phyloP scores from a whole-genome alignment of 225 moss, liverwort and hornwort genomes.

The Antitrichia curtipendula region DNA sequence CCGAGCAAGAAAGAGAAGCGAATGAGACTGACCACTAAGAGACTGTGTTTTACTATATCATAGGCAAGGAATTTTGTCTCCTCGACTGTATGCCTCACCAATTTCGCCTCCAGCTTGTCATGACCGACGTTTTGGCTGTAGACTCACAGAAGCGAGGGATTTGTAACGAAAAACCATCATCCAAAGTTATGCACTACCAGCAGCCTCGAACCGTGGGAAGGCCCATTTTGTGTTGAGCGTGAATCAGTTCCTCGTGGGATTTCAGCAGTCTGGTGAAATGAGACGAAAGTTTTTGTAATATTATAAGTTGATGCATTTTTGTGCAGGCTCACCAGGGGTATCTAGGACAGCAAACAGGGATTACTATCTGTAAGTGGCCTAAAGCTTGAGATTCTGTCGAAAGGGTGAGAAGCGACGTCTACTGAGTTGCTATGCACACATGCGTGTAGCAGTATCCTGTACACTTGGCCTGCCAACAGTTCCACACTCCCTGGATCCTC shows the following conservation, averaged over 20 bases:
- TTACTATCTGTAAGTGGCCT: neutral
- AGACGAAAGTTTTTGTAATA: slow-evolving; percentile 12
- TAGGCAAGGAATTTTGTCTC: slow-evolving; percentile 3
- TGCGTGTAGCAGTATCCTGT: neutral
- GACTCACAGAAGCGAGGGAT: slow-evolving; percentile 5
- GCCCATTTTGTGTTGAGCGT: slow-evolving; percentile 6
- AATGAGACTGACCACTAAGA: slow-evolving; percentile 4
- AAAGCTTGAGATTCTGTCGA: neutral
- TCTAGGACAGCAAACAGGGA: neutral
- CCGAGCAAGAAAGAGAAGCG: neutral
- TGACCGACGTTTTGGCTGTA: neutral
- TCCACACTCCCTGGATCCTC: neutral
- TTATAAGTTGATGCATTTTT: slow-evolving; percentile 15
- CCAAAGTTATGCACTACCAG: neutral
- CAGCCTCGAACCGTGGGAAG: neutral
- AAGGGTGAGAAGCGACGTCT: neutral
- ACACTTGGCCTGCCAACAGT: neutral
- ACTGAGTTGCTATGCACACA: neutral
- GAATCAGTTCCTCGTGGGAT: neutral
- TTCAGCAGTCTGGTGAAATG: neutral
- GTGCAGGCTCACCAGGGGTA: slow-evolving; percentile 3
- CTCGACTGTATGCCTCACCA: neutral
- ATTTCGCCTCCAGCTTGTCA: neutral
- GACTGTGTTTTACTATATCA: neutral
- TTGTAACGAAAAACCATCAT: slow-evolving; percentile 9